phyloP scores from a whole-genome alignment of 2,329 filamentous ascomycete genomes.

The Ophiostoma populinum region DNA sequence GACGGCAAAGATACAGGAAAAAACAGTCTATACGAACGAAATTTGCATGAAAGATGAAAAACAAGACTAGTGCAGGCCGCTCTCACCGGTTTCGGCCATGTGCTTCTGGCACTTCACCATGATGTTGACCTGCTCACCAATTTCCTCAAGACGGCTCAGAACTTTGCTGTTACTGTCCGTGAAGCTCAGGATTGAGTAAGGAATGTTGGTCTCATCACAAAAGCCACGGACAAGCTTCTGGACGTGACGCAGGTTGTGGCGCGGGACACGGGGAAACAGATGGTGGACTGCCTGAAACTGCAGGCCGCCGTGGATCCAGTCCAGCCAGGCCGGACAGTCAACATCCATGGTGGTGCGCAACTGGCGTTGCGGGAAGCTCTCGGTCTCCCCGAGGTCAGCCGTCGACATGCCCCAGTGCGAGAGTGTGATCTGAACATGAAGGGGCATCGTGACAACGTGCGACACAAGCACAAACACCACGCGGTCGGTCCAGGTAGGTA shows the following conservation, averaged over 20 bases:
- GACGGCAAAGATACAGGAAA: background rate
- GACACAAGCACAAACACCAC: constrained; percentile 45
- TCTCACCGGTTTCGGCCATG: constrained; percentile 30
- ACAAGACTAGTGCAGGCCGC: constrained; percentile 17
- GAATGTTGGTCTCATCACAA: constrained; percentile 44
- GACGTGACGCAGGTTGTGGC: constrained; percentile 46
- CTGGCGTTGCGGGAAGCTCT: constrained; percentile 53
- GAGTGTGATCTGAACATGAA: constrained; percentile 56
- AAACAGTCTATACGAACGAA: background rate
- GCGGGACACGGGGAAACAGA: constrained; percentile 48
- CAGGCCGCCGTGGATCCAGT: constrained; percentile 54
- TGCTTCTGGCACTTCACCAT: constrained; percentile 38
- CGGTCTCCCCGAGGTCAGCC: constrained; percentile 41
- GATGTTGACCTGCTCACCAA: constrained; percentile 42
- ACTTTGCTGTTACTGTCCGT: constrained; percentile 42
- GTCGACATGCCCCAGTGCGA: constrained; percentile 59
- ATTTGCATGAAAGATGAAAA: background rate
- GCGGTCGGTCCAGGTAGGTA: constrained; percentile 40
- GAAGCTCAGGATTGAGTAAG: constrained; percentile 44
- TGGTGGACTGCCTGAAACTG: constrained; percentile 61
- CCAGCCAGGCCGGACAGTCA: constrained; percentile 53
- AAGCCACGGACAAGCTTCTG: constrained; percentile 46
- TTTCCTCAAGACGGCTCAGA: constrained; percentile 31
- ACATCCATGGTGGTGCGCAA: constrained; percentile 59
- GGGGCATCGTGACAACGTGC: constrained; percentile 47